A percentile compares a stretch with the other conserved stretches of the same genome.
Conservation (phyloP, 306 rosid species). For the Cercis canadensis region DNA sequence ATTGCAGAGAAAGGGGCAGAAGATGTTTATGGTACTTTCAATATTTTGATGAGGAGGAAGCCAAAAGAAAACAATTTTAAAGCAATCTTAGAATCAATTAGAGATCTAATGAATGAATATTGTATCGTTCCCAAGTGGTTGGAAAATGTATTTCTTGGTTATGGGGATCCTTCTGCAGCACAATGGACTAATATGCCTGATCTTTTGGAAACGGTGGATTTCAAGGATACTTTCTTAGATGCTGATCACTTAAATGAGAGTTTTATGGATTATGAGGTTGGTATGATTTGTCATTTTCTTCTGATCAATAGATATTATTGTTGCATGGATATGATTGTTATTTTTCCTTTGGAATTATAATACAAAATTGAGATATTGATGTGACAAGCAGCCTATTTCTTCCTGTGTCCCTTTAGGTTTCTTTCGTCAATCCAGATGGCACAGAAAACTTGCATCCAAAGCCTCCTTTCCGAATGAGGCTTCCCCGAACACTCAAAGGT, state of each 20-base stretch:
- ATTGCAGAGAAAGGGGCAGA: slow-evolving; percentile 91
- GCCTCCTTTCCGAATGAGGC: slow-evolving; percentile 82
- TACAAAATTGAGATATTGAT: slow-evolving; percentile 26
- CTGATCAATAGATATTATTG: slow-evolving; percentile 12
- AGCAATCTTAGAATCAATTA: slow-evolving; percentile 95
- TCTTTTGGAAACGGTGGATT: slow-evolving; percentile 86
- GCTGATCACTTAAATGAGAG: slow-evolving; percentile 79
- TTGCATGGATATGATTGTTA: slow-evolving; percentile 24
- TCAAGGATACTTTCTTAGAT: slow-evolving; percentile 92
- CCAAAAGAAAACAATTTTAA: slow-evolving; percentile 98
- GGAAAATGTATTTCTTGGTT: slow-evolving; percentile 88
- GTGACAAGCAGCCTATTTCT: slow-evolving; percentile 24
- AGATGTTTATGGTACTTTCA: slow-evolving; percentile 93
- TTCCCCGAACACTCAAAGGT: slow-evolving; percentile 73
- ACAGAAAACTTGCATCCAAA: slow-evolving; percentile 63
- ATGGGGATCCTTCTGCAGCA: slow-evolving; percentile 97
- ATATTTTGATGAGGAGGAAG: slow-evolving; percentile 94
- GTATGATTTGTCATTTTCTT: slow-evolving; percentile 31
- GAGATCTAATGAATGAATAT: slow-evolving; percentile 96
- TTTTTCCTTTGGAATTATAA: slow-evolving; percentile 18
- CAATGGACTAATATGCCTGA: slow-evolving; percentile 99
- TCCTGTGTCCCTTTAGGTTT: slow-evolving; percentile 60
- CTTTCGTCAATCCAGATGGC: slow-evolving; percentile 67
- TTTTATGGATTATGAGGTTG: slow-evolving; percentile 81
- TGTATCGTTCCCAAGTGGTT: slow-evolving; percentile 98